phyloP scores from a whole-genome alignment of 306 rosid species.

The Cucurbita ficifolia region DNA sequence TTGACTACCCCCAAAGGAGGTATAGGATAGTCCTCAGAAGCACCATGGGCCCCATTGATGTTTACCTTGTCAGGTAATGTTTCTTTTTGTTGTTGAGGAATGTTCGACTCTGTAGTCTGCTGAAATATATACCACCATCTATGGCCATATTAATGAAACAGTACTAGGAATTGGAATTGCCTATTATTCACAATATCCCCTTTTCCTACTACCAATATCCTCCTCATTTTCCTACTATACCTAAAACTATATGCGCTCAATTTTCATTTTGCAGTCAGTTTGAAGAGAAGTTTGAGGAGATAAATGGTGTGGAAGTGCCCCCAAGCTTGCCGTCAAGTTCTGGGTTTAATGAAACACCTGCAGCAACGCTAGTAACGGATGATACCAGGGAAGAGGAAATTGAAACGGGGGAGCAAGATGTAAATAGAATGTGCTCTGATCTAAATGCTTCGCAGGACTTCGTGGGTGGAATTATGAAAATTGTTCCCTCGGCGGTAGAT shows the following conservation, averaged over 20 bases:
- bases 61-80: constrained; percentile 89
- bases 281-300: constrained; percentile 92
- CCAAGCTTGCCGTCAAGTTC: constrained; percentile 44
- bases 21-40: constrained; percentile 90
- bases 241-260: neutral
- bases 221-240: constrained; percentile 7
- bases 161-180: constrained; percentile 7
- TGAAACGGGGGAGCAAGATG: constrained; percentile 43
- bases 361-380: constrained; percentile 21
- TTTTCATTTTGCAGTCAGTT: constrained; percentile 47
- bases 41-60: constrained; percentile 95
- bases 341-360: constrained; percentile 30
- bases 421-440: constrained; percentile 32
- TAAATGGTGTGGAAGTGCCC: constrained; percentile 50
- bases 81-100: neutral
- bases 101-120: neutral
- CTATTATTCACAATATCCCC: neutral
- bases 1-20: constrained; percentile 91
- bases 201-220: neutral
- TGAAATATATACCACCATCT: constrained; percentile 5
- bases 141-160: constrained; percentile 9
- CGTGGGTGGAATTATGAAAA: constrained; percentile 83
- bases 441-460: constrained; percentile 50
- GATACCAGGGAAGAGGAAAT: constrained; percentile 33
- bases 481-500: constrained; percentile 88